phyloP scores from a whole-genome alignment of 1,139 yeast genomes.

The Schwanniomyces etchellsii region DNA sequence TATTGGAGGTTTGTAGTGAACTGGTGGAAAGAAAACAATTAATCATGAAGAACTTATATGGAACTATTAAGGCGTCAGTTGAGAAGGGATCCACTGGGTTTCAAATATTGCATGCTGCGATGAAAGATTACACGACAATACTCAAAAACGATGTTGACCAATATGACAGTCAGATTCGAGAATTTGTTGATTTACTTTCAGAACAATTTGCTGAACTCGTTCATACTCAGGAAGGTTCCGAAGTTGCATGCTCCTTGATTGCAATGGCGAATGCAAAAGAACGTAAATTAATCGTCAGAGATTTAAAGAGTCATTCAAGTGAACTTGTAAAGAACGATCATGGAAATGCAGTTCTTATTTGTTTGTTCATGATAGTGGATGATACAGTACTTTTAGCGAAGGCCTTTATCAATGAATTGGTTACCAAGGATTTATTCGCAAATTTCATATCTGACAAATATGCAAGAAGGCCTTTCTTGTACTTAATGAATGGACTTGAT shows the following conservation, averaged over 20 bases:
- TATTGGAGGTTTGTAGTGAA: conserved; percentile 63
- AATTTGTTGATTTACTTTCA: conserved; percentile 73
- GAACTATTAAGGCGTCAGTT: conserved; percentile 85
- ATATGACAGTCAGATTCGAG: conserved; percentile 62
- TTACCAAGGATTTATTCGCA: conserved; percentile 48
- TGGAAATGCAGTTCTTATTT: conserved; percentile 77
- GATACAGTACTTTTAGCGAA: conserved; percentile 83
- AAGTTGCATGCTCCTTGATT: conserved; percentile 76
- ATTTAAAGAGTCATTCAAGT: conserved; percentile 67
- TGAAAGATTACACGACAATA: conserved; percentile 79
- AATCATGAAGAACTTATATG: conserved; percentile 69
- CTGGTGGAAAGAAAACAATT: conserved; percentile 79
- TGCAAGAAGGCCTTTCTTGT: conserved; percentile 85
- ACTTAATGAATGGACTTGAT: conserved; percentile 72
- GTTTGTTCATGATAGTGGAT: conserved; percentile 83
- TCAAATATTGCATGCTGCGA: conserved; percentile 93
- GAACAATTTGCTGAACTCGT: conserved; percentile 94
- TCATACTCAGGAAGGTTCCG: conserved; percentile 91
- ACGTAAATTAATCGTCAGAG: conserved; percentile 70
- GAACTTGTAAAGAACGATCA: conserved; percentile 77
- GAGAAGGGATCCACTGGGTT: conserved; percentile 96
- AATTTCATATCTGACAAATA: conserved; percentile 64
- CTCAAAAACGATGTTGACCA: conserved; percentile 44
- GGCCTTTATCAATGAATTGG: conserved; percentile 59
- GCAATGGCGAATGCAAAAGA: conserved; percentile 90